Evolutionary conservation across 495 filamentous ascomycete species (phyloP).

Genomic region (Clohesyomyces aquaticus): DNA sequence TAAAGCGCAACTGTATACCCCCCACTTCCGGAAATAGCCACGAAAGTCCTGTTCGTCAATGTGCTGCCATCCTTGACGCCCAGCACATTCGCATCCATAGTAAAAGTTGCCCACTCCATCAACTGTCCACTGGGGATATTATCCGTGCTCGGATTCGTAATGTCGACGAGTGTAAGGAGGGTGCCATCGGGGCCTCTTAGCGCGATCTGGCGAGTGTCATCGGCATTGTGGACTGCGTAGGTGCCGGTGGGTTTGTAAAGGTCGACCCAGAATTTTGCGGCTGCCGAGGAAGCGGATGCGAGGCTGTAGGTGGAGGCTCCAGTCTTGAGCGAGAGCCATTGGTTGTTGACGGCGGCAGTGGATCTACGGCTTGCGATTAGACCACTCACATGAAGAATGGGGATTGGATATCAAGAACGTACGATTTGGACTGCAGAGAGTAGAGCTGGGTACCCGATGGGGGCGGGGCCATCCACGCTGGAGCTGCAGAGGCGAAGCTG

Average conservation of each 20-base stretch:
- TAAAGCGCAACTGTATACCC: conserved; percentile 26
- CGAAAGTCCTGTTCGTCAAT: conserved; percentile 25
- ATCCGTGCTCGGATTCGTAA: conserved; percentile 14
- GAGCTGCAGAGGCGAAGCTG: conserved; percentile 24
- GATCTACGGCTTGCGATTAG: no score
- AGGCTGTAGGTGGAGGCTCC: conserved; percentile 19
- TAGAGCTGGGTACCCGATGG: conserved; percentile 27
- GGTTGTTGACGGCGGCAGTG: conserved; percentile 17
- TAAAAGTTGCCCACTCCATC: conserved; percentile 38
- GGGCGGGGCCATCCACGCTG: conserved; percentile 12
- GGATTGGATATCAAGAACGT: neutral
- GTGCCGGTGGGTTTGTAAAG: conserved; percentile 22
- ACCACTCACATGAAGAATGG: neutral
- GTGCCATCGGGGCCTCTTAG: conserved; percentile 18
- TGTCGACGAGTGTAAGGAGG: conserved; percentile 26
- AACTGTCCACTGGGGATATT: conserved; percentile 27
- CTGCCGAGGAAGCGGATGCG: conserved; percentile 10
- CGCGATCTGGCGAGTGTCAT: conserved; percentile 32
- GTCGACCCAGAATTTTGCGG: conserved; percentile 23
- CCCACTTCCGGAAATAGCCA: conserved; percentile 17
- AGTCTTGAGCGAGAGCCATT: conserved; percentile 21
- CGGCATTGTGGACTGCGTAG: conserved; percentile 20
- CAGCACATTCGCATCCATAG: conserved; percentile 20
- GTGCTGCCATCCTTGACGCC: conserved; percentile 33
- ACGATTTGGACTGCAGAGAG: conserved; percentile 36